These are phyloP conservation scores for Sporothrix schenckii DNA, from an alignment of 2,329 filamentous ascomycete species.

Conservation along the genomic window DNA sequence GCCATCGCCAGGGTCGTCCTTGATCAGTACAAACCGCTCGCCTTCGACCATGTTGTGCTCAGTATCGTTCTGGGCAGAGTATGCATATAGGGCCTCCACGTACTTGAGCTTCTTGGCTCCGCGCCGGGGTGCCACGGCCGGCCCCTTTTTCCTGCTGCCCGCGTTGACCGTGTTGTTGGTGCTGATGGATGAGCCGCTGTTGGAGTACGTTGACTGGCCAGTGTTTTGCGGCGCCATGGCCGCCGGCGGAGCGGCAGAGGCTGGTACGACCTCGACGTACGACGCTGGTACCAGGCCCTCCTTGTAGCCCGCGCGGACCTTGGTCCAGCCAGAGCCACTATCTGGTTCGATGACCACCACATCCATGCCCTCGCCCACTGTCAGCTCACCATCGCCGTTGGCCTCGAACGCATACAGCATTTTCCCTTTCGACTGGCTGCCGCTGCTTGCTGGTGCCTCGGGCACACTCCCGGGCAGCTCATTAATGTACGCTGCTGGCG, in stretches of 20 bases:
- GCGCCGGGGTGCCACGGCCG: constrained; percentile 84
- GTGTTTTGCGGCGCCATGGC: constrained; percentile 52
- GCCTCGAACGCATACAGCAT: constrained; percentile 90
- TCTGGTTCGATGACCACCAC: constrained; percentile 81
- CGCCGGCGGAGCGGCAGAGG: constrained; percentile 45
- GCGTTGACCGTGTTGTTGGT: constrained; percentile 38
- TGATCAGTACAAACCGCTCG: constrained; percentile 87
- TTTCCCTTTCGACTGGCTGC: constrained; percentile 69
- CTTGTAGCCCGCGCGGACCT: constrained; percentile 71
- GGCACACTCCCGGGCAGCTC: constrained; percentile 60
- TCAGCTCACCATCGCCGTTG: constrained; percentile 77
- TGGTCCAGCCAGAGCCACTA: constrained; percentile 89
- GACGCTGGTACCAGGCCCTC: constrained; percentile 85
- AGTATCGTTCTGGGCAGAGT: constrained; percentile 78
- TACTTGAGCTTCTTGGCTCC: constrained; percentile 94
- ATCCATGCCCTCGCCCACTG: constrained; percentile 76
- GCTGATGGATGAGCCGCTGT: constrained; percentile 69
- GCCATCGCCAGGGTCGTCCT: constrained; percentile 85
- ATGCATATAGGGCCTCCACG: constrained; percentile 91
- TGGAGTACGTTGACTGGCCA: constrained; percentile 69
- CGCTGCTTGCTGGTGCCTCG: constrained; percentile 46
- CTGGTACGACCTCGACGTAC: constrained; percentile 72
- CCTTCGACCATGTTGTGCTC: constrained; percentile 92
- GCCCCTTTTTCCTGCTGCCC: constrained; percentile 78
- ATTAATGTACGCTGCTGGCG: constrained; percentile 77